A percentile compares a stretch with the other conserved stretches of the same genome.
Evolutionary conservation across 2,329 filamentous ascomycete species (phyloP).

Genomic region (Huntiella omanensis): DNA sequence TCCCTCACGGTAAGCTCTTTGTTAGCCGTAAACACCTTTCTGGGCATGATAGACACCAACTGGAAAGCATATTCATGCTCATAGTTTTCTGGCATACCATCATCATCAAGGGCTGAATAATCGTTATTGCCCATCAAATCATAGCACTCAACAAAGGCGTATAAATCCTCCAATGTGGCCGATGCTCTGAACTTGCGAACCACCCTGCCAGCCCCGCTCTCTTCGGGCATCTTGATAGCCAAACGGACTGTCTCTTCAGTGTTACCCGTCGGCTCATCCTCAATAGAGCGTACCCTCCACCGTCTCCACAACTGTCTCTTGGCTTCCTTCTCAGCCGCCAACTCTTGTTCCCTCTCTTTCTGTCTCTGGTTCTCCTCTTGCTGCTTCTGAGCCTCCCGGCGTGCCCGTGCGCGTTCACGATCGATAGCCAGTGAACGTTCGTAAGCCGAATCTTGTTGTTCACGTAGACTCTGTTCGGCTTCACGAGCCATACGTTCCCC

Average conservation of each 20-base stretch:
- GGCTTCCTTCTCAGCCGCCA: constrained; percentile 30
- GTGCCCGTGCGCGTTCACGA: constrained; percentile 60
- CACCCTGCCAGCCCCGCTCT: constrained; percentile 48
- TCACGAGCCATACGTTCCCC: constrained; percentile 63
- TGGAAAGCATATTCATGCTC: constrained; percentile 70
- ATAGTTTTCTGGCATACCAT: constrained; percentile 43
- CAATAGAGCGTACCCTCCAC: constrained; percentile 56
- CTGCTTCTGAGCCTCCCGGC: constrained; percentile 54
- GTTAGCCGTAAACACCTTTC: constrained; percentile 58
- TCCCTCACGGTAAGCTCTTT: constrained; percentile 46
- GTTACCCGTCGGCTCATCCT: constrained; percentile 43
- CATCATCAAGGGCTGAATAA: constrained; percentile 14
- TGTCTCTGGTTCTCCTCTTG: constrained; percentile 35
- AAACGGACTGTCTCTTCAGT: constrained; percentile 55
- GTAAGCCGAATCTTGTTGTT: constrained; percentile 83
- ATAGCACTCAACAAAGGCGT: constrained; percentile 90
- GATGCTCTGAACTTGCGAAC: constrained; percentile 53
- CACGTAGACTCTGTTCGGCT: constrained; percentile 59
- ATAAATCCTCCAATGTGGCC: constrained; percentile 70
- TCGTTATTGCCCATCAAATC: constrained; percentile 33
- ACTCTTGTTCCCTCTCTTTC: constrained; percentile 45
- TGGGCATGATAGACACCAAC: constrained; percentile 69
- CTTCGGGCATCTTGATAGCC: constrained; percentile 43
- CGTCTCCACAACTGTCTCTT: constrained; percentile 49
- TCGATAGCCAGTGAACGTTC: constrained; percentile 80